These are phyloP conservation scores for Myxozyma neotropica DNA, from an alignment of 805 yeast genomes.

Conservation along the genomic window DNA sequence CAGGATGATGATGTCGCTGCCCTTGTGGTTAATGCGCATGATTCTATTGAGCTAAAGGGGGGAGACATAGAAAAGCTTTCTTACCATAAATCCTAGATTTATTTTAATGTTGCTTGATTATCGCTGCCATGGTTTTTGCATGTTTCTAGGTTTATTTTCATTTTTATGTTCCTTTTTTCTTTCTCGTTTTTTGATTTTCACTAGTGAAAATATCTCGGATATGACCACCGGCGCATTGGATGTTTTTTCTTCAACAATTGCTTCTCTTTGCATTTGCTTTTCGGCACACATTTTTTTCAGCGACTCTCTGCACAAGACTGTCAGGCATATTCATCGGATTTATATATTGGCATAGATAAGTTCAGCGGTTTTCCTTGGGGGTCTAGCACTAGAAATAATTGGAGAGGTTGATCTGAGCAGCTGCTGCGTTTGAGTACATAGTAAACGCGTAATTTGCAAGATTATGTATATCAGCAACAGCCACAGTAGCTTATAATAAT, in stretches of 20 bases:
- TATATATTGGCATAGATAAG: too few relatives aligned
- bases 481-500: too few relatives aligned
- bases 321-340: too few relatives aligned
- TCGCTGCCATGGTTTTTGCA: not conserved
- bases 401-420: too few relatives aligned
- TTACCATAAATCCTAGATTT: not conserved
- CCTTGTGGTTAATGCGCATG: not conserved
- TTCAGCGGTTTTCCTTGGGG: too few relatives aligned
- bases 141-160: not conserved
- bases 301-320: too few relatives aligned
- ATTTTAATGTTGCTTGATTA: not conserved
- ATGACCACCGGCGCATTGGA: not conserved
- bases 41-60: not conserved
- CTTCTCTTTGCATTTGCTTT: too few relatives aligned
- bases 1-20: constrained; percentile 2
- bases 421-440: too few relatives aligned
- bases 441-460: too few relatives aligned
- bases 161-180: not conserved
- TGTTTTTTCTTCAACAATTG: not conserved
- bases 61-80: not conserved
- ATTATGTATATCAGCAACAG: too few relatives aligned
- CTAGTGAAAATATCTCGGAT: not conserved
- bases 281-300: too few relatives aligned
- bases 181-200: not conserved
- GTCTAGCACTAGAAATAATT: too few relatives aligned